A percentile compares a stretch with the other conserved stretches of the same genome.
Conservation (phyloP, 78 protist genomes). For the Creolimax fragrantissima region DNA sequence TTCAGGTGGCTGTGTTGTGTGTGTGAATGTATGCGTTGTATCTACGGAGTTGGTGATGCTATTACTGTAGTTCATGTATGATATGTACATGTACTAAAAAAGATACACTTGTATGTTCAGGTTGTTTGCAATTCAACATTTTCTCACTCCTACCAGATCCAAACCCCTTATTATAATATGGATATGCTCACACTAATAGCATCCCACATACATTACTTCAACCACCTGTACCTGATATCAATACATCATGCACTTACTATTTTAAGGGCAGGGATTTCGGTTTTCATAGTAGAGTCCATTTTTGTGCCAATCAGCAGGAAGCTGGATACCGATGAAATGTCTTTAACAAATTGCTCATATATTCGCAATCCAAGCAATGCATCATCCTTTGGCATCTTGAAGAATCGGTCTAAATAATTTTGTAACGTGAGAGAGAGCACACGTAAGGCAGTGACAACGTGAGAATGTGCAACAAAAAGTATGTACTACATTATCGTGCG, state of each 20-base stretch:
- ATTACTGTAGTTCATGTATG: not conserved
- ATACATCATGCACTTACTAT: not conserved
- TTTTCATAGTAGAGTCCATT: not conserved
- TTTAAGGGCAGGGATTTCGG: not conserved
- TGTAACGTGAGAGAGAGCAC: not conserved
- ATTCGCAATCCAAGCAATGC: not conserved
- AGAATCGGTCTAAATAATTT: not conserved
- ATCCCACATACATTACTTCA: not conserved
- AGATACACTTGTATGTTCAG: not conserved
- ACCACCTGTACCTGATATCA: not conserved
- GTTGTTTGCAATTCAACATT: not conserved
- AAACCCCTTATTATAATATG: not conserved
- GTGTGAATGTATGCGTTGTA: no score
- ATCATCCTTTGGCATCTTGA: not conserved
- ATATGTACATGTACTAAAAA: not conserved
- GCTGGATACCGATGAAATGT: not conserved
- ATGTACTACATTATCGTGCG: not conserved
- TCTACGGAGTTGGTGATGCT: no score
- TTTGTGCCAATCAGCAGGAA: not conserved
- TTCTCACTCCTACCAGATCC: not conserved
- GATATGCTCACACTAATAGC: not conserved
- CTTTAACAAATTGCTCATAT: not conserved
- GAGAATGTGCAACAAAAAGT: not conserved
- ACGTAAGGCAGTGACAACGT: not conserved
- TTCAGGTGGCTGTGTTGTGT: no score